These are phyloP conservation scores for Candida nitratophila DNA, from an alignment of 805 yeast species.

Conservation along the genomic window DNA sequence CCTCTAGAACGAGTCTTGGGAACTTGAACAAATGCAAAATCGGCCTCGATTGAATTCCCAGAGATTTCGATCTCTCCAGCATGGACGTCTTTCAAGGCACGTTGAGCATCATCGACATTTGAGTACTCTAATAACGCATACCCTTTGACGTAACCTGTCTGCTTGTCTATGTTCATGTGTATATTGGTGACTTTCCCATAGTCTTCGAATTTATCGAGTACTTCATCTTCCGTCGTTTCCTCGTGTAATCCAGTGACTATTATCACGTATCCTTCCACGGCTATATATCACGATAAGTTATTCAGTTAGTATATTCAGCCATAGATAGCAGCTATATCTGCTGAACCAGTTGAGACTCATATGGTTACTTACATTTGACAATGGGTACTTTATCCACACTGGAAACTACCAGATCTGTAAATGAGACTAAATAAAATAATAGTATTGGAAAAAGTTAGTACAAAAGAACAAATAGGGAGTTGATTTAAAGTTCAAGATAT, in stretches of 20 bases:
- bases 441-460: too few species aligned
- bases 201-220: constrained; percentile 33
- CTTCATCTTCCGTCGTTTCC: constrained; percentile 38
- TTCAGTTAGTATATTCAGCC: too few species aligned
- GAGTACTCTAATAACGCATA: constrained; percentile 35
- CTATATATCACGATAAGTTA: too few species aligned
- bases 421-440: too few species aligned
- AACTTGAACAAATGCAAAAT: constrained; percentile 32
- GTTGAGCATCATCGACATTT: constrained; percentile 24
- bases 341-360: too few species aligned
- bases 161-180: constrained; percentile 35
- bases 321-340: too few species aligned
- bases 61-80: constrained; percentile 24
- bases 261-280: constrained; percentile 37
- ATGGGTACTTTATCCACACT: constrained; percentile 3
- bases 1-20: too few species aligned
- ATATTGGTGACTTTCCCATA: constrained; percentile 30
- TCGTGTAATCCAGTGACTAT: constrained; percentile 34
- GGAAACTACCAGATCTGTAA: too few species aligned
- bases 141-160: constrained; percentile 36
- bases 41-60: constrained; percentile 25
- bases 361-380: constrained; percentile 9
- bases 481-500: too few species aligned
- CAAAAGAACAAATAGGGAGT: too few species aligned
- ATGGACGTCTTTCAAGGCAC: constrained; percentile 23